Evolutionary conservation across 1,284 basidiomycete genomes (phyloP), one percentile per base, ranked within the genome.

Genomic region (Peniophora sp.): DNA sequence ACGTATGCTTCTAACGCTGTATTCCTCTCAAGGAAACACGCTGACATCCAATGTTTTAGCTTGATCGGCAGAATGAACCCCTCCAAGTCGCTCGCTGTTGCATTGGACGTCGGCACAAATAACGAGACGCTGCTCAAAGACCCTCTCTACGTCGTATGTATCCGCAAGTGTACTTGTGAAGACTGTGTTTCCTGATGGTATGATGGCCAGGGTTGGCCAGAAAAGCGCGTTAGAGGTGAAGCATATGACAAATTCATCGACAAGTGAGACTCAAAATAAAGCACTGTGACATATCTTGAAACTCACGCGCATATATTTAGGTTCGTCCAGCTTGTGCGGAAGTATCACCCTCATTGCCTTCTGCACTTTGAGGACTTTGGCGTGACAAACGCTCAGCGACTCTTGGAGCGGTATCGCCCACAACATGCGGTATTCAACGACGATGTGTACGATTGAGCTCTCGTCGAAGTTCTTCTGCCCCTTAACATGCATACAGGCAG

Each of bases 21-120:
- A 16, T 49, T 43, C 39, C 19, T 48, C 46, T 22, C 16, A 23
- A n/a, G n/a, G n/a, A n/a, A n/a, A n/a, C n/a, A n/a, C n/a, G n/a
- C 25, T 46, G 20, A 52, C 46, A 47, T 16, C 45, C 2, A 41
- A 34, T 19, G 44, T 16, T 45, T 32, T 52, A 86, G 85, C 0
- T 73, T 92, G 45, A 82, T 92, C 41, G 90, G 83, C 22, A 89
- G 91, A 14, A 81, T 94, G 53, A 78, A 93, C 67, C 92, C 92
- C 0, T 69, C 73, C 0, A 75, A 77, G 50, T 74, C 85, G 1
- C 67, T 90, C 9, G 71, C 76, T 38, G 83, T 90, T 3, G 77
- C 78, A 2, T 71, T 91, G 2, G 89, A 92, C 59, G 87, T 91
- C 19, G 89, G 89, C 12, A 92, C 89, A 0, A 74, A 90, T 61